These are phyloP conservation scores for Microdochium bolleyi DNA, from an alignment of 2,329 filamentous ascomycete species.

Conservation along the genomic window DNA sequence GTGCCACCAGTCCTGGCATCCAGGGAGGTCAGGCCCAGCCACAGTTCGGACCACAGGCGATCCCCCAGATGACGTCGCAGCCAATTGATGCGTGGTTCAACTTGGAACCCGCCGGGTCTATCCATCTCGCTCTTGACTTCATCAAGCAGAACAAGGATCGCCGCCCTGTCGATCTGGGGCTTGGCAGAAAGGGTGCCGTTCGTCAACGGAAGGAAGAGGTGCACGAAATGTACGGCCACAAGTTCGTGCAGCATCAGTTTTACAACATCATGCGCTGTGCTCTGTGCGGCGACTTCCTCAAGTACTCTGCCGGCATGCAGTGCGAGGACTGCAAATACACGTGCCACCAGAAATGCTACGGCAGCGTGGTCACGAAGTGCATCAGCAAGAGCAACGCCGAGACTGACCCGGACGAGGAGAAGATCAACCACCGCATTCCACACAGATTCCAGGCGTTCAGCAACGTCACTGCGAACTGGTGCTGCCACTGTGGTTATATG, in stretches of 20 bases:
- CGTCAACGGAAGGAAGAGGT: conserved; percentile 97
- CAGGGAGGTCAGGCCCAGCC: conserved; percentile 15
- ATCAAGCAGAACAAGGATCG: conserved; percentile 82
- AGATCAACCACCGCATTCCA: conserved; percentile 98
- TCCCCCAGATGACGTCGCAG: conserved; percentile 44
- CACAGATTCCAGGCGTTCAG: conserved; percentile 96
- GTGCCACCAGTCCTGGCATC: conserved; percentile 31
- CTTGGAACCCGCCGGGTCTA: conserved; percentile 85
- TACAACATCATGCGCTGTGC: conserved; percentile 99
- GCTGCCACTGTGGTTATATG: conserved; percentile 96
- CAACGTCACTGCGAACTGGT: conserved; percentile 98
- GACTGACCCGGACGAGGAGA: conserved; percentile 96
- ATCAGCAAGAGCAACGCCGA: conserved; percentile 99
- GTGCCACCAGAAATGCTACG: conserved; percentile 95
- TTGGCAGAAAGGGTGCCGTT: conserved; percentile 91
- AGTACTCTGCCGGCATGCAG: conserved; percentile 98
- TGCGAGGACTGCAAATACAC: conserved; percentile 99
- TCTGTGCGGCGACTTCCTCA: conserved; percentile 94
- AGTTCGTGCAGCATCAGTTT: conserved; percentile 96
- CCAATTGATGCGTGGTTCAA: conserved; percentile 95
- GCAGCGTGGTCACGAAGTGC: conserved; percentile 96
- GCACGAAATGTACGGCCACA: conserved; percentile 98
- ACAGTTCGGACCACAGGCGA: conserved; percentile 26
- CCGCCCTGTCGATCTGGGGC: conserved; percentile 75
- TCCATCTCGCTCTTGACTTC: conserved; percentile 87